These are phyloP conservation scores for Mycena metata DNA, from an alignment of 768 basidiomycete species.

Conservation along the genomic window DNA sequence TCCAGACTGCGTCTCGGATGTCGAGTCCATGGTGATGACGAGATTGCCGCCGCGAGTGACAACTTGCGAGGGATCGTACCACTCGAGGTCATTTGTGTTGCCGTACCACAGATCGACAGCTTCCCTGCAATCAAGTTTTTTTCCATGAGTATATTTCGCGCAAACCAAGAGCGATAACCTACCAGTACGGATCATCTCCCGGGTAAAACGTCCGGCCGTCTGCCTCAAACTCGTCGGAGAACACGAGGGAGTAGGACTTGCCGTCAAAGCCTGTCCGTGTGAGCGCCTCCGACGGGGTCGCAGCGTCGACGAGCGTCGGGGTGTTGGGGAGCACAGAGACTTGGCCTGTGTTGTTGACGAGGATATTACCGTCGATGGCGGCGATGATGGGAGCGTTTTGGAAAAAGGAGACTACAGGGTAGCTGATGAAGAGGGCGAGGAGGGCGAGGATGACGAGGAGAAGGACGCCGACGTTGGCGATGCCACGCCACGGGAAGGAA, in stretches of 20 bases:
- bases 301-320: slow-evolving; percentile 70
- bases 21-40: slow-evolving; percentile 76
- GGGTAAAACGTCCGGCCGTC: slow-evolving; percentile 77
- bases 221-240: slow-evolving; percentile 82
- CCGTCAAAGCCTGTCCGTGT: slow-evolving; percentile 82
- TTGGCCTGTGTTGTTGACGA: slow-evolving; percentile 79
- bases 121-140: slow-evolving; percentile 66
- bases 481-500: slow-evolving; percentile 59
- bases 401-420: slow-evolving; percentile 76
- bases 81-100: slow-evolving; percentile 77
- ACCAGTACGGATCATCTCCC: slow-evolving; percentile 50
- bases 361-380: slow-evolving; percentile 72
- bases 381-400: slow-evolving; percentile 51
- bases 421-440: slow-evolving; percentile 83
- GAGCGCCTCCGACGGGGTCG: slow-evolving; percentile 72
- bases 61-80: slow-evolving; percentile 79
- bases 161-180: not conserved
- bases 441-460: slow-evolving; percentile 71
- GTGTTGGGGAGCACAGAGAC: slow-evolving; percentile 63
- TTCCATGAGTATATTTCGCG: slow-evolving; percentile 45
- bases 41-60: slow-evolving; percentile 77
- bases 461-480: slow-evolving; percentile 80
- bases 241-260: slow-evolving; percentile 74
- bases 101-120: slow-evolving; percentile 82
- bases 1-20: slow-evolving; percentile 45